phyloP scores from a whole-genome alignment of 2,329 filamentous ascomycete species.

The Parafenestella ontariensis region DNA sequence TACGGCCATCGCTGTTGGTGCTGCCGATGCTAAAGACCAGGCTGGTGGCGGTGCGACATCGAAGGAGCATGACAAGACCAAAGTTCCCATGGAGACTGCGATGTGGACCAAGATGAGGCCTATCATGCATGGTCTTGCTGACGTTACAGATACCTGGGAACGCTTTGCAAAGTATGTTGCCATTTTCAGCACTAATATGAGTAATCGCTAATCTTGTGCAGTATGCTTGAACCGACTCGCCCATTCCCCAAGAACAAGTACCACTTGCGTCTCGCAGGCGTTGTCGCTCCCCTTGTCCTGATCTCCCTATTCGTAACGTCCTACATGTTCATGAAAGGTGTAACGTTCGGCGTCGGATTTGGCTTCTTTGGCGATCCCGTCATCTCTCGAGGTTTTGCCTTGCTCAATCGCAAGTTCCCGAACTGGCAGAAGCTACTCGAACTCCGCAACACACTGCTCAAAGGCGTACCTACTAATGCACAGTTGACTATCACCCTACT shows the following conservation, averaged over 20 bases:
- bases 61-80: constrained; percentile 73
- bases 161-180: constrained; percentile 64
- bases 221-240: constrained; percentile 56
- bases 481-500: constrained; percentile 83
- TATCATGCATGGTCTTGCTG: constrained; percentile 70
- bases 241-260: constrained; percentile 56
- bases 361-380: constrained; percentile 82
- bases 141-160: constrained; percentile 69
- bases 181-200: background rate
- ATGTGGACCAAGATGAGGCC: constrained; percentile 80
- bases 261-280: constrained; percentile 54
- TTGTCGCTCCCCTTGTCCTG: constrained; percentile 54
- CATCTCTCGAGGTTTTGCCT: constrained; percentile 65
- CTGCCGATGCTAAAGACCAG: constrained; percentile 62
- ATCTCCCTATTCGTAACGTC: constrained; percentile 55
- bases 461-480: constrained; percentile 84
- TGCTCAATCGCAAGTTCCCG: constrained; percentile 68
- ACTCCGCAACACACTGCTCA: constrained; percentile 76
- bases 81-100: constrained; percentile 75
- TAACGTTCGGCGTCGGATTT: constrained; percentile 73
- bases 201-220: constrained; percentile 16
- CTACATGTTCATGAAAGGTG: constrained; percentile 66
- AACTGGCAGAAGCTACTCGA: constrained; percentile 79
- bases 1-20: constrained; percentile 61
- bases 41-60: constrained; percentile 59